These are phyloP conservation scores for Saccharomycopsis oosterbeekiorum DNA, from an alignment of 805 yeast species.

Conservation along the genomic window DNA sequence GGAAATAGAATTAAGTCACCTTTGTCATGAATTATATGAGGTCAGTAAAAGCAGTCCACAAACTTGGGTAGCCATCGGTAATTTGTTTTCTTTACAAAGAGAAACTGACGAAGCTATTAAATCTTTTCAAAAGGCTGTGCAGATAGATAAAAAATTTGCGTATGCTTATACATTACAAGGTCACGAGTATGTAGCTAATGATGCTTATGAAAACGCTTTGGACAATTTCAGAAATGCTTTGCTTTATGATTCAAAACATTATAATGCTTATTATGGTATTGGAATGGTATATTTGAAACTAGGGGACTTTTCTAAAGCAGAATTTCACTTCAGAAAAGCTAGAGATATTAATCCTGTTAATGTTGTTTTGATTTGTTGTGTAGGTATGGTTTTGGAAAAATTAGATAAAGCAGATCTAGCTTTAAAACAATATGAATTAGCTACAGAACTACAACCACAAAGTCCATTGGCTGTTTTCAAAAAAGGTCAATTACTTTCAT, in stretches of 20 bases:
- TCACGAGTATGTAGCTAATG: slow-evolving; percentile 81
- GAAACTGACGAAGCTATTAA: slow-evolving; percentile 86
- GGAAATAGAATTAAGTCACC: slow-evolving; percentile 65
- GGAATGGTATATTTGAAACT: slow-evolving; percentile 87
- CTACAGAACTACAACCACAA: slow-evolving; percentile 73
- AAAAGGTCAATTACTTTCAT: slow-evolving; percentile 70
- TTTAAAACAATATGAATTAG: slow-evolving; percentile 69
- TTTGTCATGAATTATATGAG: slow-evolving; percentile 73
- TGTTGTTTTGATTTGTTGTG: slow-evolving; percentile 81
- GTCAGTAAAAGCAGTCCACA: slow-evolving; percentile 59
- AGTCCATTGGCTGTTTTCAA: slow-evolving; percentile 83
- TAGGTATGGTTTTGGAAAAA: slow-evolving; percentile 87
- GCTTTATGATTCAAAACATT: slow-evolving; percentile 68
- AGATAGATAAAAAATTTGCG: slow-evolving; percentile 57
- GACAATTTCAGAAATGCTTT: slow-evolving; percentile 75
- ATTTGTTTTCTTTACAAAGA: slow-evolving; percentile 68
- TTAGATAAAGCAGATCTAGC: slow-evolving; percentile 62
- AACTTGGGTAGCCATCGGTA: slow-evolving; percentile 90
- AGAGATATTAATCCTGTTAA: slow-evolving; percentile 83
- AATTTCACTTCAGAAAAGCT: slow-evolving; percentile 80
- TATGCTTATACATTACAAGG: slow-evolving; percentile 92
- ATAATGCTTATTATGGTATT: slow-evolving; percentile 90
- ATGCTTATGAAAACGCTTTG: slow-evolving; percentile 82
- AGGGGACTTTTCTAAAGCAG: slow-evolving; percentile 78
- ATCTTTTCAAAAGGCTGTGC: slow-evolving; percentile 73